Conservation (phyloP, 2,329 filamentous ascomycete genomes). For the Cylindrodendrum hubeiense region DNA sequence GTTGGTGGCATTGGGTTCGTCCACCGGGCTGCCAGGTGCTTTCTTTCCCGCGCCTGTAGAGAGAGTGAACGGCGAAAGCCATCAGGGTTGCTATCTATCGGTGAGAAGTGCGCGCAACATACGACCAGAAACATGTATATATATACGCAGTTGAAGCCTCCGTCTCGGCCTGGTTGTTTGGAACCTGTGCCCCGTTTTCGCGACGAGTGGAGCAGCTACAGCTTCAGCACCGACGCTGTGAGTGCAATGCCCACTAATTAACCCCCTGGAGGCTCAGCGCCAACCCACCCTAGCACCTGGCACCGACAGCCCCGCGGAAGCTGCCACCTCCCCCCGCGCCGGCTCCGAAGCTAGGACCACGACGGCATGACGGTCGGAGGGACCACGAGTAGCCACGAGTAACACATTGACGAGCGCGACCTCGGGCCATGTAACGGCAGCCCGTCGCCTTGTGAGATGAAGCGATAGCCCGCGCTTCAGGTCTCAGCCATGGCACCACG, state of each 20-base stretch:
- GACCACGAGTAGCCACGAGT: background rate
- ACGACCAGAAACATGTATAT: background rate
- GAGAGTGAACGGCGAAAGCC: conserved; percentile 2
- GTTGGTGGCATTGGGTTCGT: background rate
- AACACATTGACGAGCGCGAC: background rate
- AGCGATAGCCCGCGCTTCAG: background rate
- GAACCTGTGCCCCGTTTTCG: background rate
- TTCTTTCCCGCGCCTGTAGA: background rate
- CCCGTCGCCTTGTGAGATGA: background rate
- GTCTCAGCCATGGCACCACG: background rate
- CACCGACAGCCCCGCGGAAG: background rate
- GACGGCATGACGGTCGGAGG: background rate
- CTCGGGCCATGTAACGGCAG: background rate
- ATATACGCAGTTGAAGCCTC: conserved; percentile 5
- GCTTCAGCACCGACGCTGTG: background rate
- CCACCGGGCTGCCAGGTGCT: background rate
- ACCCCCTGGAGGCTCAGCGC: background rate
- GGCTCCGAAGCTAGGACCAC: background rate
- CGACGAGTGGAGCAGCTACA: background rate
- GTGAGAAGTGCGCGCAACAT: background rate
- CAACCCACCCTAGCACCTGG: conserved; percentile 5
- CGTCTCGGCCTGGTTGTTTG: background rate
- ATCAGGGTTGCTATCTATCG: conserved; percentile 14
- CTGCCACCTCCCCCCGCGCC: conserved; percentile 11
- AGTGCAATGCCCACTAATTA: conserved; percentile 12